A percentile compares a stretch with the other conserved stretches of the same genome.
phyloP scores from a whole-genome alignment of 2,329 filamentous ascomycete genomes.

The Colletotrichum camelliae region DNA sequence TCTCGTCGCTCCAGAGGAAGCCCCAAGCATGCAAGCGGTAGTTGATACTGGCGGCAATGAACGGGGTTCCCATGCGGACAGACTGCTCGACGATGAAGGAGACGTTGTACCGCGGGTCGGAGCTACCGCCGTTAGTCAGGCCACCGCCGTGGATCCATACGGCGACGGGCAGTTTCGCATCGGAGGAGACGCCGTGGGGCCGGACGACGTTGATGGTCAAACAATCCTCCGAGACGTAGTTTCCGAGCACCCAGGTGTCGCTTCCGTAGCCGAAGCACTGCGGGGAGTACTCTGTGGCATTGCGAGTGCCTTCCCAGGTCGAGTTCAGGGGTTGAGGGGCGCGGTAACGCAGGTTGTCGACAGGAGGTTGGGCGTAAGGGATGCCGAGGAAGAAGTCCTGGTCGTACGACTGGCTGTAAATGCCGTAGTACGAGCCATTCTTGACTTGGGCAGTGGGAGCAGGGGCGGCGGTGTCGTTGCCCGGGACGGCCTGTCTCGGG shows the following conservation, averaged over 20 bases:
- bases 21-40: constrained; percentile 58
- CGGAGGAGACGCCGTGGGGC: constrained; percentile 29
- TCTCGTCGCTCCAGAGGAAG: constrained; percentile 51
- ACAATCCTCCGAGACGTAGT: constrained; percentile 33
- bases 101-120: constrained; percentile 63
- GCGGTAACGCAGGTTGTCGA: constrained; percentile 58
- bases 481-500: constrained; percentile 4
- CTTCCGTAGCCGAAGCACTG: constrained; percentile 57
- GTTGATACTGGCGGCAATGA: constrained; percentile 56
- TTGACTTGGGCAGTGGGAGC: constrained; percentile 10
- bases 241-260: constrained; percentile 30
- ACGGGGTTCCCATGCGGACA: constrained; percentile 49
- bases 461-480: not conserved
- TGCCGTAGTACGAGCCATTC: constrained; percentile 43
- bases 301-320: constrained; percentile 42
- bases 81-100: constrained; percentile 61
- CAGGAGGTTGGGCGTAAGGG: constrained; percentile 59
- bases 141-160: constrained; percentile 63
- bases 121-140: constrained; percentile 25
- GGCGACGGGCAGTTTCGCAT: constrained; percentile 56
- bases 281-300: constrained; percentile 51
- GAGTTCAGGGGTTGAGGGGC: constrained; percentile 54
- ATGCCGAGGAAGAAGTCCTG: constrained; percentile 61
- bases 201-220: constrained; percentile 34
- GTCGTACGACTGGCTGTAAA: constrained; percentile 40